Evolutionary conservation across 2,329 filamentous ascomycete genomes (phyloP).

Genomic region (Sporothrix euskadiensis): DNA sequence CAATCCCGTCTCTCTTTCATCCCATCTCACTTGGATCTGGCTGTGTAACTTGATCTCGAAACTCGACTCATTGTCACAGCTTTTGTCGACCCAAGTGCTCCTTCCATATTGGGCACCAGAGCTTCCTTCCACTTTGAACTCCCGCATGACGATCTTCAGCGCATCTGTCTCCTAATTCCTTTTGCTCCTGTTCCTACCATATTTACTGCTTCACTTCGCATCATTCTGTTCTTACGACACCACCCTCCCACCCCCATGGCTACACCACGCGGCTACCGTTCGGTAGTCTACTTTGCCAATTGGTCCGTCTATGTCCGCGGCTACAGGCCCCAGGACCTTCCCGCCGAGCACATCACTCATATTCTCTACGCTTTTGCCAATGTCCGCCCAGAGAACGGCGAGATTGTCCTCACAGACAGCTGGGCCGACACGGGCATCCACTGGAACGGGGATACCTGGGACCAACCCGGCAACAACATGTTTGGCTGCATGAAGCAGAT

Average conservation of each 20-base stretch:
- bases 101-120: neutral
- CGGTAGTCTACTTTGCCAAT: constrained; percentile 74
- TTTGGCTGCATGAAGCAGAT: constrained; percentile 91
- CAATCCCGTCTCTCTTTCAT: neutral
- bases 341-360: constrained; percentile 79
- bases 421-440: constrained; percentile 74
- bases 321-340: constrained; percentile 81
- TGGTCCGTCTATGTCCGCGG: constrained; percentile 88
- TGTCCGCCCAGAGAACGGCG: constrained; percentile 73
- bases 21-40: neutral
- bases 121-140: neutral
- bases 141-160: neutral
- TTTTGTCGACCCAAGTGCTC: neutral
- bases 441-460: constrained; percentile 68
- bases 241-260: constrained; percentile 4
- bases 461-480: constrained; percentile 73
- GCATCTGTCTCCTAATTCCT: neutral
- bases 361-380: constrained; percentile 91
- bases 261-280: constrained; percentile 54
- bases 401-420: constrained; percentile 66
- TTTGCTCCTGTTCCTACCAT: neutral
- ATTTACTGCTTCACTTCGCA: neutral
- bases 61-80: neutral
- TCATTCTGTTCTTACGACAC: neutral
- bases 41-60: neutral